These are phyloP conservation scores for Kernera saxatilis DNA, from an alignment of 345 rosid species.

Conservation along the genomic window DNA sequence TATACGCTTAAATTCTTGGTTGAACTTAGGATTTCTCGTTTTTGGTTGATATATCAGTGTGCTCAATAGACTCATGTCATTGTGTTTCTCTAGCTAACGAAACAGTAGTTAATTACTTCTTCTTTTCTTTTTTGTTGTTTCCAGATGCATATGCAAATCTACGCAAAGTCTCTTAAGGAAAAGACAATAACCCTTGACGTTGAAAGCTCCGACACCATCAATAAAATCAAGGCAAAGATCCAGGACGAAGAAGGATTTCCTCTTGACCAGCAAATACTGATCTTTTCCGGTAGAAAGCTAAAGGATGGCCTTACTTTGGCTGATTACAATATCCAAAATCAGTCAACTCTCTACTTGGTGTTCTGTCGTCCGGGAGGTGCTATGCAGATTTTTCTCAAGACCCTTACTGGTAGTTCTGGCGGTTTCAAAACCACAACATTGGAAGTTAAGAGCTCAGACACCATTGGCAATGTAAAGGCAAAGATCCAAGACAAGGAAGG, in stretches of 20 bases:
- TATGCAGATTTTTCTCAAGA: neutral
- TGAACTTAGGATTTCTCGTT: too few species aligned
- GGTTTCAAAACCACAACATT: too few species aligned
- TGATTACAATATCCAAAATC: neutral
- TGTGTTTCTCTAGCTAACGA: too few species aligned
- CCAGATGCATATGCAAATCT: neutral
- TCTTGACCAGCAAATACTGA: neutral
- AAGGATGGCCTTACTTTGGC: constrained; percentile 1
- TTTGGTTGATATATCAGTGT: too few species aligned
- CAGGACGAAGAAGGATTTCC: constrained; percentile 1
- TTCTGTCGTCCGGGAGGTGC: too few species aligned
- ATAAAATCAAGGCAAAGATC: constrained; percentile 3
- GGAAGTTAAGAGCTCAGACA: too few species aligned
- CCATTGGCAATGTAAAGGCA: fast-evolving
- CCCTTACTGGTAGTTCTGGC: too few species aligned
- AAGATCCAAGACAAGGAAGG: too few species aligned
- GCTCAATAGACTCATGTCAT: too few species aligned
- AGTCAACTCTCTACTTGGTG: neutral
- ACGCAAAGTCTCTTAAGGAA: too few species aligned
- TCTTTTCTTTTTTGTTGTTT: neutral
- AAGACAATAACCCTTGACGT: neutral
- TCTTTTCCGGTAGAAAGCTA: neutral
- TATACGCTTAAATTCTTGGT: too few species aligned
- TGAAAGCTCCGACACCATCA: neutral
- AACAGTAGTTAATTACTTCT: too few species aligned